These are phyloP conservation scores for Podosphaera aphanis DNA, from an alignment of 2,329 filamentous ascomycete genomes.

Conservation along the genomic window DNA sequence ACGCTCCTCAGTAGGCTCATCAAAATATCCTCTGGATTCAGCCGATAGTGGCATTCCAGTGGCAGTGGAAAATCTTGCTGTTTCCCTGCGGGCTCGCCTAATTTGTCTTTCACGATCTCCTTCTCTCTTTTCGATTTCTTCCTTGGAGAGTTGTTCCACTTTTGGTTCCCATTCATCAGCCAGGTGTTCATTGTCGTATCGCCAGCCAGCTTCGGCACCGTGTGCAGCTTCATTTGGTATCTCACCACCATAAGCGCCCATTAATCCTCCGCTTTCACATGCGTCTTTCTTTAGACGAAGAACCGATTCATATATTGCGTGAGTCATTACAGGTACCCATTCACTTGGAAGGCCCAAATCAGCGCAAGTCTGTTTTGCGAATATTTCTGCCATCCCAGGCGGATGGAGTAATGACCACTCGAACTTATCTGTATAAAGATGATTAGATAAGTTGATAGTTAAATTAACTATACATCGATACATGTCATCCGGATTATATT, in stretches of 20 bases:
- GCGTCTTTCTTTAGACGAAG: slow-evolving; percentile 87
- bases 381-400: slow-evolving; percentile 73
- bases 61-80: slow-evolving; percentile 73
- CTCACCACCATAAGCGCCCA: slow-evolving; percentile 49
- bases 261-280: slow-evolving; percentile 70
- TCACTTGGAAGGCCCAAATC: slow-evolving; percentile 76
- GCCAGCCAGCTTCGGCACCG: slow-evolving; percentile 69
- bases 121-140: slow-evolving; percentile 94
- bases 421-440: slow-evolving; percentile 88
- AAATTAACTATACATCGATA: slow-evolving; percentile 83
- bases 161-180: slow-evolving; percentile 69
- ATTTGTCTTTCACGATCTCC: slow-evolving; percentile 84
- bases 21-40: slow-evolving; percentile 23
- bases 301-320: slow-evolving; percentile 91
- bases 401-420: slow-evolving; percentile 92
- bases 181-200: slow-evolving; percentile 79
- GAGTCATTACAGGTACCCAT: slow-evolving; percentile 83
- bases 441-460: slow-evolving; percentile 76
- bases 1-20: slow-evolving; percentile 41
- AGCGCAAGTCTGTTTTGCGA: slow-evolving; percentile 77
- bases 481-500: slow-evolving; percentile 75
- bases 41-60: slow-evolving; percentile 47
- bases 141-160: slow-evolving; percentile 56
- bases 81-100: slow-evolving; percentile 66
- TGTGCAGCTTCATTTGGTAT: slow-evolving; percentile 77